Evolutionary conservation across 2,329 filamentous ascomycete genomes (phyloP).

Genomic region (Epichloe gansuensis): DNA sequence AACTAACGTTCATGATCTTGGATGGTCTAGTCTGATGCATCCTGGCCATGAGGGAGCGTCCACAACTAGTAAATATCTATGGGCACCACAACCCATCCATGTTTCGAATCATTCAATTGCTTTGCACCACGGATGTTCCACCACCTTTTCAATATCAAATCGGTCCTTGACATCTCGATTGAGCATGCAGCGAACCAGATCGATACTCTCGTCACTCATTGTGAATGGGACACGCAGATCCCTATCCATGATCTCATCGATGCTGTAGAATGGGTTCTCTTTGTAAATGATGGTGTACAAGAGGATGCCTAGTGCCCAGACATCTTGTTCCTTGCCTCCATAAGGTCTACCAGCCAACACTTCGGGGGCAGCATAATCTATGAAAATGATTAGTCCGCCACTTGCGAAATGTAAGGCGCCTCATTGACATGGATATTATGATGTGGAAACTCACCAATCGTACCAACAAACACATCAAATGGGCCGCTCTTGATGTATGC

Average conservation of each 20-base stretch:
- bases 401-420: neutral
- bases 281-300: constrained; percentile 99
- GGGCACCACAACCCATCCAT: neutral
- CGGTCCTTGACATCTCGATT: constrained; percentile 75
- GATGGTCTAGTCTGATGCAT: too few relatives aligned
- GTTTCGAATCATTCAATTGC: neutral
- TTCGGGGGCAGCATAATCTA: constrained; percentile 97
- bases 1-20: too few relatives aligned
- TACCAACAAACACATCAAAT: constrained; percentile 97
- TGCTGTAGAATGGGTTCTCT: constrained; percentile 97
- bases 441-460: constrained; percentile 59
- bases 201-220: constrained; percentile 83
- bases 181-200: constrained; percentile 83
- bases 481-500: constrained; percentile 97
- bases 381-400: constrained; percentile 1
- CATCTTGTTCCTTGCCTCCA: constrained; percentile 90
- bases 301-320: constrained; percentile 93
- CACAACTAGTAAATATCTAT: too few relatives aligned
- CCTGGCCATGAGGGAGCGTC: too few relatives aligned
- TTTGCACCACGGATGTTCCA: constrained; percentile 73
- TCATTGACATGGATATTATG: too few relatives aligned
- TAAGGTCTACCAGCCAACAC: constrained; percentile 88
- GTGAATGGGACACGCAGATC: constrained; percentile 82
- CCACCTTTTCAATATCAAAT: constrained; percentile 75
- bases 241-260: constrained; percentile 98